phyloP scores from a whole-genome alignment of 2,329 filamentous ascomycete species.

The Sporothrix brasiliensis region DNA sequence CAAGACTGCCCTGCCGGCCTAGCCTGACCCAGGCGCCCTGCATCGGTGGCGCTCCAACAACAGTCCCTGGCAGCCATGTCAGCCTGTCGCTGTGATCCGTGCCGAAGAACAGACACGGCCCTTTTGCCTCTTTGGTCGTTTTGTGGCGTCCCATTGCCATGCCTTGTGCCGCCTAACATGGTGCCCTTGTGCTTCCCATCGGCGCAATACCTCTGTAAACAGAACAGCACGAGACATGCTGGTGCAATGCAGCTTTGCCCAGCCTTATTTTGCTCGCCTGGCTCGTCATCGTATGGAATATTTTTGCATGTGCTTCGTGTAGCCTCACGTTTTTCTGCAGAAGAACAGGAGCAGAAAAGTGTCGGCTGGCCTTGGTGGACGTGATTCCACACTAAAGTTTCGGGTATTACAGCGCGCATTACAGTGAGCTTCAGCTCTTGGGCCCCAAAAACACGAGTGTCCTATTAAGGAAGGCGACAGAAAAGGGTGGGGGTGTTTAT shows the following conservation, averaged over 20 bases:
- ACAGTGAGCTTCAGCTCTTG: too few species aligned
- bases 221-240: background rate
- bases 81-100: background rate
- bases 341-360: background rate
- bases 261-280: conserved; percentile 1
- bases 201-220: background rate
- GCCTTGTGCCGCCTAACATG: background rate
- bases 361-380: background rate
- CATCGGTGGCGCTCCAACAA: conserved; percentile 11
- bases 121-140: conserved; percentile 13
- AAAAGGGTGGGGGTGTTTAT: background rate
- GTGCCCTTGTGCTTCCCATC: background rate
- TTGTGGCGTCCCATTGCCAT: background rate
- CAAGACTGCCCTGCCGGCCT: background rate
- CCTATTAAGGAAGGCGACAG: conserved; percentile 1
- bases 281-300: background rate
- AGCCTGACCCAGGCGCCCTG: background rate
- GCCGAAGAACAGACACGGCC: background rate
- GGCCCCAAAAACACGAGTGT: background rate
- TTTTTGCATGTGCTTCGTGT: conserved; percentile 9
- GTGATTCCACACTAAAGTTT: background rate
- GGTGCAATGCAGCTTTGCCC: background rate
- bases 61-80: background rate
- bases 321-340: background rate
- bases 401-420: background rate